A percentile compares a stretch with the other conserved stretches of the same genome.
phyloP scores from a whole-genome alignment of 2,329 filamentous ascomycete genomes.

The Nemania abortiva region DNA sequence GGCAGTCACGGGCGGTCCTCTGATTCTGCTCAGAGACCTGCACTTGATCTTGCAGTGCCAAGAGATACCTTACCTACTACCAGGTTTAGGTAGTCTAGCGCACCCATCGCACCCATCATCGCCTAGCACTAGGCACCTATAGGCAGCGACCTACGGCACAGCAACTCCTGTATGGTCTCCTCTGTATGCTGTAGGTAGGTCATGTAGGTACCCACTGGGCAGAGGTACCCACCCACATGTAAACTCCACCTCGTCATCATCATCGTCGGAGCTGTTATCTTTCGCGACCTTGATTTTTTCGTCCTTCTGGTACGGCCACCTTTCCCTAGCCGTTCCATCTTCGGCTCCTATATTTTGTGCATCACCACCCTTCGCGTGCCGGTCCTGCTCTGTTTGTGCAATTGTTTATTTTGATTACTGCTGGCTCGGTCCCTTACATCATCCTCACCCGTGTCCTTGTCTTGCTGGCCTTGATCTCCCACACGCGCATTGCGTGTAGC shows the following conservation, averaged over 20 bases:
- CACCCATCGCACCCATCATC: background rate
- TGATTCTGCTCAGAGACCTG: slow-evolving; percentile 10
- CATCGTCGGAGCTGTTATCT: slow-evolving; percentile 35
- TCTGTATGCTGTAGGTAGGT: background rate
- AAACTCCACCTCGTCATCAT: slow-evolving; percentile 37
- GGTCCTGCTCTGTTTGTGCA: slow-evolving; percentile 7
- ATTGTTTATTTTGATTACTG: slow-evolving; percentile 21
- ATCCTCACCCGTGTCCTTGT: slow-evolving; percentile 6
- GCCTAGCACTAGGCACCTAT: background rate
- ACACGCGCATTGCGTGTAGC: slow-evolving; percentile 28
- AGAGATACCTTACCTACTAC: slow-evolving; percentile 12
- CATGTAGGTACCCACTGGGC: no score
- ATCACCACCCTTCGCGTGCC: slow-evolving; percentile 14
- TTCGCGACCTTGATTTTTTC: slow-evolving; percentile 26
- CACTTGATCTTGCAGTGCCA: slow-evolving; percentile 21
- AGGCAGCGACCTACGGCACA: background rate
- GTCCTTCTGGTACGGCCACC: slow-evolving; percentile 10
- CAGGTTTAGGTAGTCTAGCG: background rate
- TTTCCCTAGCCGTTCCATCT: background rate
- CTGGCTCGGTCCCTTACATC: slow-evolving; percentile 28
- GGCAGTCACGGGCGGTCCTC: slow-evolving; percentile 16
- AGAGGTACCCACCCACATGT: slow-evolving; percentile 19
- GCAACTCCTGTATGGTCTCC: background rate
- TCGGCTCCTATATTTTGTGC: slow-evolving; percentile 3
- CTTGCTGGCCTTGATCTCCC: slow-evolving; percentile 11